Base-by-base conservation (phyloP, 768 basidiomycete species). In the Macrolepiota albuminosa region DNA sequence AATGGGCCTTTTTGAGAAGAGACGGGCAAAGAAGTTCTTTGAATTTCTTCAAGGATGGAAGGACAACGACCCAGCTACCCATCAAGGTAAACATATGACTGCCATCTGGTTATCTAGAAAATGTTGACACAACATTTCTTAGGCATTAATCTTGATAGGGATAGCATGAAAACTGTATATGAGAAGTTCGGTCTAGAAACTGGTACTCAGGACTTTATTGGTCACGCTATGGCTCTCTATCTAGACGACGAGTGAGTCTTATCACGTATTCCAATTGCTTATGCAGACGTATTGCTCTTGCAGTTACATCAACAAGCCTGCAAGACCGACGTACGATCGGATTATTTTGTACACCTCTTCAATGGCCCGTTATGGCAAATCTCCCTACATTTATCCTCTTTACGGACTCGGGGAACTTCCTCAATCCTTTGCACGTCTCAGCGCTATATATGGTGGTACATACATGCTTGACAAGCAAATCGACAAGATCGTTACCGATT, bases 1-100 rank as follows among this genome's bases (percentile, higher is more conserved):
- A 68, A 98, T 99, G 95, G 97, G 97, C n/a, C 77, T 98, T 42
- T 98, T 98, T 67, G 97, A 99, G 84, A 99, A 99, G 79, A 81
- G 95, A 63, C 81, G 97, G 42, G 96, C 96, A 18, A 97, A 95
- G 84, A 97, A 95, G 72, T 99, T 99, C 81, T 98, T 99, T 70
- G 88, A 92, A 74, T 99, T 95, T 76, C 73, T 99, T 64, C 97
- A 99, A 78, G 82, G 81, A 62, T 98, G 94, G 95, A 93, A 83
- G 74, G 95, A 98, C 68, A 88, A 92, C 0, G 95, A 98, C 72
- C 92, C 94, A n/a, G 79, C 87, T 21, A 98, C 96, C 21, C 96
- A 99, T 71, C 93, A 97, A 77, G 96, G 97, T 92, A 56, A 33
- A 64, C 54, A 39, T 42, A 50, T 51, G 14, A 34, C 3, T 53